Conservation (phyloP, 2,329 filamentous ascomycete species). For the Ophiostoma himal-ulmi region DNA sequence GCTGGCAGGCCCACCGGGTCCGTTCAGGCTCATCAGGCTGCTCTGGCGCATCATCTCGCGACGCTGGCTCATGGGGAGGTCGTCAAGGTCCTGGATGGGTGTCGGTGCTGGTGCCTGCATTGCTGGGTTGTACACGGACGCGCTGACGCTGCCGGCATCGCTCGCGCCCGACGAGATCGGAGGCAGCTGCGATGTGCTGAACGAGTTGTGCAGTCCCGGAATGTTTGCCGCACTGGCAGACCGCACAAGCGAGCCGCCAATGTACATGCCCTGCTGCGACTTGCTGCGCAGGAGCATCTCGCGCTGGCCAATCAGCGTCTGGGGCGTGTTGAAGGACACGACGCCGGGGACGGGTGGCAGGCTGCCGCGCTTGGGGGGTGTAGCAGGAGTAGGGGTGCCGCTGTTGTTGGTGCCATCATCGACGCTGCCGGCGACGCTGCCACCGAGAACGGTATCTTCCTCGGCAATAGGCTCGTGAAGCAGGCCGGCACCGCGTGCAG, state of each 20-base stretch:
- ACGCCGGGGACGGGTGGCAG: conserved; percentile 40
- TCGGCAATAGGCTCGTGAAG: conserved; percentile 41
- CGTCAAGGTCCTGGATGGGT: conserved; percentile 47
- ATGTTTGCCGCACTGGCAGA: conserved; percentile 23
- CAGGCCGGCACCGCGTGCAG: conserved; percentile 30
- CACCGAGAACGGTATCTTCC: conserved; percentile 32
- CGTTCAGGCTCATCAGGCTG: conserved; percentile 35
- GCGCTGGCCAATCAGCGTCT: conserved; percentile 52
- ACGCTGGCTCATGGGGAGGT: conserved; percentile 66
- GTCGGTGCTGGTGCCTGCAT: conserved; percentile 1
- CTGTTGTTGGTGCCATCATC: neutral
- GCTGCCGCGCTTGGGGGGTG: conserved; percentile 22
- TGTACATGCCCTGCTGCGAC: conserved; percentile 39
- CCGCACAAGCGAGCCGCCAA: conserved; percentile 27
- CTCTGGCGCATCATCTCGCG: conserved; percentile 54
- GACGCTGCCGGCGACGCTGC: conserved; percentile 7
- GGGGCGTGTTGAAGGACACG: conserved; percentile 47
- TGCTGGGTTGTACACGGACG: conserved; percentile 8
- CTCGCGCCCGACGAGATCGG: conserved; percentile 16
- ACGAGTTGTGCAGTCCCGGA: conserved; percentile 11
- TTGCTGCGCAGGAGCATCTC: conserved; percentile 51
- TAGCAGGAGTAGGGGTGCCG: neutral
- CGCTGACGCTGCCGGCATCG: conserved; percentile 12
- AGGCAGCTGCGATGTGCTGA: neutral
- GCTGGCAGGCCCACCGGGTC: conserved; percentile 14